Evolutionary conservation across 306 rosid species (phyloP), one percentile per base, ranked within the genome.

Genomic region (Cucurbita pepo): DNA sequence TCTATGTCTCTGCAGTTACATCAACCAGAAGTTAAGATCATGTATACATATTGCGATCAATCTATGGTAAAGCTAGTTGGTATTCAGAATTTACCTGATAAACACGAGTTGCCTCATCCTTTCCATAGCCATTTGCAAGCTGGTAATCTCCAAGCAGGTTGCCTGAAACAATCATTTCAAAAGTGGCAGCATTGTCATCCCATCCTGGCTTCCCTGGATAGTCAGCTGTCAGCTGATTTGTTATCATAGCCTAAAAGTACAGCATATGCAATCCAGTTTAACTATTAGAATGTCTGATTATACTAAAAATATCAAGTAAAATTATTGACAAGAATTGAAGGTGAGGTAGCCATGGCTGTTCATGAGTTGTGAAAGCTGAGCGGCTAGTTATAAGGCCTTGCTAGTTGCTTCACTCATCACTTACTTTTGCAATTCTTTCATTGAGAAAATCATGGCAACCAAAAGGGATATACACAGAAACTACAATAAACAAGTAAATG

Each of bases 81-180:
- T 30, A 30, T 30, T 30, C 34, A 5, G 43, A 58, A 66, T 69
- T 84, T 89, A 93, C 98, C 91, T 81, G 75, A 71, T 87, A 88
- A 85, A 90, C 83, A 8, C 79, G 82, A 69, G 78, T 79, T 36
- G 95, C 98, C 59, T 51, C 81, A 16, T 78, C 73, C 66, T 78
- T 88, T 67, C 92, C 90, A 75, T 90, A 83, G 72, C 95, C 98
- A 72, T 90, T 94, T 45, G 96, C 88, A 77, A 94, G 90, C 83
- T 94, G 98, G 85, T 83, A 94, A 85, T 90, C 98, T 83, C 98
- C 96, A 69, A 81, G 97, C 75, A 94, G 81, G 60, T 43, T 77
- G 80, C 89, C 90, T 25, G 85, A 63, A 40, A 82, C 83, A 75
- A 89, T 79, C 88, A 90, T 81, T 78, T 90, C 90, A 81, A 94